A percentile compares a stretch with the other conserved stretches of the same genome.
phyloP scores from a whole-genome alignment of 2,329 filamentous ascomycete genomes.

The Colletotrichum ledebouriae region DNA sequence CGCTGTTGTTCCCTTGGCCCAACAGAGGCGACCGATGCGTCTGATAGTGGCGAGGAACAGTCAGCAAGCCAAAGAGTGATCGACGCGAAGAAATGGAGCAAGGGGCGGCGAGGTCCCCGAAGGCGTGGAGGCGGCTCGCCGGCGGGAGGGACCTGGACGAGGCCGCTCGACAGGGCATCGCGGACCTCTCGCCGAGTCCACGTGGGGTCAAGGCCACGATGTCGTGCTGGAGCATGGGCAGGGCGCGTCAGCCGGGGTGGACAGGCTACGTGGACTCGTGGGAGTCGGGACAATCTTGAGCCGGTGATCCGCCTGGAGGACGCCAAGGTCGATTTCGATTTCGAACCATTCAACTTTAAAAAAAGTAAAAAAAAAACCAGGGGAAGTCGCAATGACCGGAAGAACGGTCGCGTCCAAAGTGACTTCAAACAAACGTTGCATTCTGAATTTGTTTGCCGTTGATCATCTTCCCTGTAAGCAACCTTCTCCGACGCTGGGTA shows the following conservation, averaged over 20 bases:
- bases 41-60: slow-evolving; percentile 45
- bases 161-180: slow-evolving; percentile 55
- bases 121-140: slow-evolving; percentile 55
- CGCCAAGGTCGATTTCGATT: slow-evolving; percentile 44
- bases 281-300: slow-evolving; percentile 32
- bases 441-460: not conserved
- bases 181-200: slow-evolving; percentile 58
- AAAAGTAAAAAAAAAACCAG: too few species aligned
- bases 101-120: slow-evolving; percentile 52
- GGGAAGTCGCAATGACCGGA: not conserved
- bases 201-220: slow-evolving; percentile 57
- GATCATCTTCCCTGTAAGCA: too few species aligned
- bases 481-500: slow-evolving; percentile 6
- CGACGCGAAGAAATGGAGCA: slow-evolving; percentile 56
- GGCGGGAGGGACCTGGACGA: slow-evolving; percentile 51
- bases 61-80: slow-evolving; percentile 54
- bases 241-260: slow-evolving; percentile 59
- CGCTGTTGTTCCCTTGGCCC: slow-evolving; percentile 48
- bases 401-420: slow-evolving; percentile 10
- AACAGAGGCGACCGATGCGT: slow-evolving; percentile 47
- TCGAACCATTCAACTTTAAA: slow-evolving; percentile 33
- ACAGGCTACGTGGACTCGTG: slow-evolving; percentile 49
- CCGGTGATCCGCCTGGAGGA: slow-evolving; percentile 48
- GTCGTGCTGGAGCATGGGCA: slow-evolving; percentile 57
- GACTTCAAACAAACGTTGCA: slow-evolving; percentile 9